Conservation (phyloP, 2,329 filamentous ascomycete genomes). For the Capronia coronata region DNA sequence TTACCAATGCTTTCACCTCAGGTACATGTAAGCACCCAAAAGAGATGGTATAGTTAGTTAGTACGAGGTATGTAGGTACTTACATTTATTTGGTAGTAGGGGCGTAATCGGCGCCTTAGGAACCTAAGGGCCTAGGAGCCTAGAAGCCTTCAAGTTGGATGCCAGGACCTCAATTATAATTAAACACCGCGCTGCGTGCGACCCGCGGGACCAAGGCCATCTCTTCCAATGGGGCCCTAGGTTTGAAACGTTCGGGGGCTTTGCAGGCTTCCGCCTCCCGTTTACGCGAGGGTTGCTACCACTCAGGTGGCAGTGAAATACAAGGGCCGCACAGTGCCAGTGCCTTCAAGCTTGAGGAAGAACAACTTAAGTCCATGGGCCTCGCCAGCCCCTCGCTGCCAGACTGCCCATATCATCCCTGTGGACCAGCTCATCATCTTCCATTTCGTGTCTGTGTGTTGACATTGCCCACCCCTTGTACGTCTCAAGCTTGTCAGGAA, state of each 20-base stretch:
- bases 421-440: not conserved
- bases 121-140: too few species aligned
- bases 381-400: too few species aligned
- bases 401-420: not conserved
- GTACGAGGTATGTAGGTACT: too few species aligned
- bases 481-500: not conserved
- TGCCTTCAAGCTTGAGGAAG: too few species aligned
- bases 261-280: not conserved
- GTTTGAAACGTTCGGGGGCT: not conserved
- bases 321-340: too few species aligned
- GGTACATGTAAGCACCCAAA: too few species aligned
- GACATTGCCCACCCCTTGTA: constrained; percentile 2
- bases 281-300: not conserved
- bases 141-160: too few species aligned
- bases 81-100: too few species aligned
- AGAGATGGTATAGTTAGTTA: too few species aligned
- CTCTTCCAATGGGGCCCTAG: not conserved
- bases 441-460: not conserved
- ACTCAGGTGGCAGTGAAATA: not conserved
- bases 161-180: not conserved
- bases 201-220: not conserved
- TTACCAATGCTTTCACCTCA: not conserved
- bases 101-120: too few species aligned
- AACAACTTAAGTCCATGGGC: too few species aligned
- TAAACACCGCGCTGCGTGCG: too few species aligned